These are phyloP conservation scores for Fomitopsis pinicola DNA, from an alignment of 1,284 basidiomycete genomes.

Conservation along the genomic window DNA sequence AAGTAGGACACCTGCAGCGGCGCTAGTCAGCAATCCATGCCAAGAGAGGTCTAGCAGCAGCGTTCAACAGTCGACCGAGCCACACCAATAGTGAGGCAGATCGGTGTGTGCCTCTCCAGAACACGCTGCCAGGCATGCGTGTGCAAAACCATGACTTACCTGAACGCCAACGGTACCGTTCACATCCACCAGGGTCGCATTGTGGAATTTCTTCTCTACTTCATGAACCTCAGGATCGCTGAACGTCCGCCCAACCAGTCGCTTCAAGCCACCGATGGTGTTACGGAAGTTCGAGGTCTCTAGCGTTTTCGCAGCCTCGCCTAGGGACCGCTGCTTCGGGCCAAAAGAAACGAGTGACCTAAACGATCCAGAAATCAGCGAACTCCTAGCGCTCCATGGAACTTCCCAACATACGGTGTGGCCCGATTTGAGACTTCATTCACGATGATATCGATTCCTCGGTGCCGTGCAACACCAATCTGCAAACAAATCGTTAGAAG, in stretches of 20 bases:
- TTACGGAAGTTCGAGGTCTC: slow-evolving; percentile 98
- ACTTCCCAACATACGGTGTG: slow-evolving; percentile 67
- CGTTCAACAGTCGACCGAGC: background rate
- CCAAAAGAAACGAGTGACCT: slow-evolving; percentile 94
- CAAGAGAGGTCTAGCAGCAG: slow-evolving; percentile 1
- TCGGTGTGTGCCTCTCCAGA: background rate
- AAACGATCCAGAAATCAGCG: slow-evolving; percentile 2
- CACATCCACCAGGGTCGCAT: slow-evolving; percentile 80
- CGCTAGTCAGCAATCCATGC: background rate
- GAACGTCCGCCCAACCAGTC: slow-evolving; percentile 77
- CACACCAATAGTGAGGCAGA: too few relatives aligned
- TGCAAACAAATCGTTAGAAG: slow-evolving; percentile 24
- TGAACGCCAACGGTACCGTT: slow-evolving; percentile 78
- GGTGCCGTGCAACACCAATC: slow-evolving; percentile 91
- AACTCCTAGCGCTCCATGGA: background rate
- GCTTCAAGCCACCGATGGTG: slow-evolving; percentile 88
- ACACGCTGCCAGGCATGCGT: background rate
- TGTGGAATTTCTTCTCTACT: slow-evolving; percentile 86
- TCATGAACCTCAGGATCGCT: slow-evolving; percentile 76
- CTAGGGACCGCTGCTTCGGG: slow-evolving; percentile 81
- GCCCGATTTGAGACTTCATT: slow-evolving; percentile 95
- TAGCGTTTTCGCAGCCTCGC: slow-evolving; percentile 92
- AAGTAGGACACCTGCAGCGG: slow-evolving; percentile 76
- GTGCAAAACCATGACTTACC: slow-evolving; percentile 43
- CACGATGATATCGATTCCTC: slow-evolving; percentile 92